Evolutionary conservation across 2,329 filamentous ascomycete genomes (phyloP).

Genomic region (Claviceps citrina): DNA sequence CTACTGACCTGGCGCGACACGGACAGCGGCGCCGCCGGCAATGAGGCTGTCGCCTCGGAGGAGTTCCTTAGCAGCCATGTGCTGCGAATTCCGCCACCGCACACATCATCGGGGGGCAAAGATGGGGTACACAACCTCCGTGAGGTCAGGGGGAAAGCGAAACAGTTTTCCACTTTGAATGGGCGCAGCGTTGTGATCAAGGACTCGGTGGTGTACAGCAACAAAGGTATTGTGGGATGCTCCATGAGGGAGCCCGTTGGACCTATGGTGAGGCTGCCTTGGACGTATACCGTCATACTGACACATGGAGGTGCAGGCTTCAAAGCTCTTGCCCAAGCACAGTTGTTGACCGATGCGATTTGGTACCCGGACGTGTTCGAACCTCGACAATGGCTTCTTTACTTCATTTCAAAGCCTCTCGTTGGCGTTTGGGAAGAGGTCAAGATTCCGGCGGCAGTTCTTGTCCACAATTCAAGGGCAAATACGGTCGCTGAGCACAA

Average conservation of each 20-base stretch:
- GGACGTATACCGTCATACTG: background rate
- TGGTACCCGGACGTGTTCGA: slow-evolving; percentile 87
- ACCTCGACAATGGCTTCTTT: slow-evolving; percentile 85
- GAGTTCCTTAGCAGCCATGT: slow-evolving; percentile 97
- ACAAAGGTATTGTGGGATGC: slow-evolving; percentile 53
- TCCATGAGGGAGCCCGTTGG: background rate
- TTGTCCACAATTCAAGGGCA: slow-evolving; percentile 31
- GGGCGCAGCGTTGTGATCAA: slow-evolving; percentile 88
- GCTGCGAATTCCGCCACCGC: slow-evolving; percentile 55
- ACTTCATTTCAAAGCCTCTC: slow-evolving; percentile 84
- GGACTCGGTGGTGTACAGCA: slow-evolving; percentile 82
- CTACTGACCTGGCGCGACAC: slow-evolving; percentile 76
- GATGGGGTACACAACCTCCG: slow-evolving; percentile 50
- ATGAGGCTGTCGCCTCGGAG: slow-evolving; percentile 73
- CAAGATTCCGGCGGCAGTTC: slow-evolving; percentile 51
- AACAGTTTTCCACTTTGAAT: slow-evolving; percentile 85
- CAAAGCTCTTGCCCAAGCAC: slow-evolving; percentile 78
- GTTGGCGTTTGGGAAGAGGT: slow-evolving; percentile 69
- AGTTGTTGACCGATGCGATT: slow-evolving; percentile 66
- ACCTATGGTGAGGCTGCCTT: background rate
- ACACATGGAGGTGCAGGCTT: slow-evolving; percentile 45
- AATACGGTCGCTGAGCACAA: slow-evolving; percentile 23
- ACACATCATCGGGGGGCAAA: slow-evolving; percentile 36
- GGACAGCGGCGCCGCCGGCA: slow-evolving; percentile 61
- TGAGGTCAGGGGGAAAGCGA: slow-evolving; percentile 82